Percentiles rank a stretch among this genome's conserved stretches.
Conservation (phyloP, 169 alveolate genomes). For the Plasmodium gaboni region DNA sequence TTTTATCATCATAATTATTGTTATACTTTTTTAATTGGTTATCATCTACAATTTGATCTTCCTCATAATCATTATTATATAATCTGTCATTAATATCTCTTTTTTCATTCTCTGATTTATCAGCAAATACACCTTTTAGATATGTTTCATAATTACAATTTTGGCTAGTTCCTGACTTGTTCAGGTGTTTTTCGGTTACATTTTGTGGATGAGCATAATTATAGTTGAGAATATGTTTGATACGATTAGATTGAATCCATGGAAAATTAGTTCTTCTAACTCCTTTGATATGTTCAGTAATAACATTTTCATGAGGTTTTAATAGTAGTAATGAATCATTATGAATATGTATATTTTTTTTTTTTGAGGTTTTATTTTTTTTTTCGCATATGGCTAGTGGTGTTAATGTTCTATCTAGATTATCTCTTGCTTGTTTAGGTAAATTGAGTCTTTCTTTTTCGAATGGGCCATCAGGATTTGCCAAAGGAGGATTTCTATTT, state of each 20-base stretch:
- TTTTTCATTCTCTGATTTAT: neutral
- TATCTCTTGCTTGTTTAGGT: constrained; percentile 73
- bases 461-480: constrained; percentile 81
- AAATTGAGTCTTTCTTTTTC: constrained; percentile 69
- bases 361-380: constrained; percentile 16
- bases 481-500: constrained; percentile 78
- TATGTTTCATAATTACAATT: neutral
- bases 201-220: constrained; percentile 9
- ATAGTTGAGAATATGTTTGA: constrained; percentile 41
- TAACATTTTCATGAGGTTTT: constrained; percentile 15
- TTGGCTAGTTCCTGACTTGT: neutral
- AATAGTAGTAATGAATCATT: constrained; percentile 31
- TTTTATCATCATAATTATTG: too few species aligned
- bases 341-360: constrained; percentile 59
- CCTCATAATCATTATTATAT: too few species aligned
- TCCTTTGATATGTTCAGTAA: constrained; percentile 41
- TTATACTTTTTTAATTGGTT: too few species aligned
- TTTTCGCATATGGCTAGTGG: constrained; percentile 15
- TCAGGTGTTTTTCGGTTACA: neutral
- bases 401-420: constrained; percentile 73
- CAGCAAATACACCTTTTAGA: neutral
- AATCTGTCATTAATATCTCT: neutral
- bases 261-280: constrained; percentile 52
- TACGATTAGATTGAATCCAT: constrained; percentile 59
- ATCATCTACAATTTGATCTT: neutral